Evolutionary conservation across 2,329 filamentous ascomycete genomes (phyloP), one percentile per base, ranked within the genome.

Genomic region (Cladosporium sp.): DNA sequence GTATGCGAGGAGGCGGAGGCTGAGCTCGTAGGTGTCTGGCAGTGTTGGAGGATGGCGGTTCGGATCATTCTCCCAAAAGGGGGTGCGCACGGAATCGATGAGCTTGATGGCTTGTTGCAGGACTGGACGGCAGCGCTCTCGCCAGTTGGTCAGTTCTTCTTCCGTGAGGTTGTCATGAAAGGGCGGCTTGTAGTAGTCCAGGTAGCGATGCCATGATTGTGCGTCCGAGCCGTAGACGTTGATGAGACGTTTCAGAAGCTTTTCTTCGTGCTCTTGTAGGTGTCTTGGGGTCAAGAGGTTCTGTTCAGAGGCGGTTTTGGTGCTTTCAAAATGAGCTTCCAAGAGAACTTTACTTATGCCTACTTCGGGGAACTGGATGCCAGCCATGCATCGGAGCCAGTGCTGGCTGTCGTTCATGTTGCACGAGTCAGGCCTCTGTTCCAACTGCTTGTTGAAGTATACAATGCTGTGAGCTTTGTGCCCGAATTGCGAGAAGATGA

Each of bases 1-100:
- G 34, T 65, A 69, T 9, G 65, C 57, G 5, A 72, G 58, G 1
- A 73, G 59, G 48, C 62, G 61, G 12, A 74, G 63, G 1, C 62
- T 62, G 48, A 67, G 61, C 0, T 19, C 3, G 50, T 68, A 71
- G 0, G 66, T 67, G 22, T 59, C 51, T 2, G 64, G 65, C 0
- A 66, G 56, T 4, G 61, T 34, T 8, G 34, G 20, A 3, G 63
- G 64, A 8, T 22, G 28, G 9, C 62, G 61, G 15, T 50, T 7
- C 0, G 48, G 47, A 50, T 62, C 24, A 8, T 36, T 24, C 42
- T 63, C 57, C 60, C 62, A 64, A 5, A 57, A 34, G n/a, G 42
- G 25, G 4, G 58, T 62, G 10, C 64, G 59, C 4, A 63, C 8
- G 2, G n/a, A 22, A 2, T 64, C 58, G 28, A 66, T 53, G 1